Conservation (phyloP, 495 filamentous ascomycete species). For the Astrothelium subdiscretum region DNA sequence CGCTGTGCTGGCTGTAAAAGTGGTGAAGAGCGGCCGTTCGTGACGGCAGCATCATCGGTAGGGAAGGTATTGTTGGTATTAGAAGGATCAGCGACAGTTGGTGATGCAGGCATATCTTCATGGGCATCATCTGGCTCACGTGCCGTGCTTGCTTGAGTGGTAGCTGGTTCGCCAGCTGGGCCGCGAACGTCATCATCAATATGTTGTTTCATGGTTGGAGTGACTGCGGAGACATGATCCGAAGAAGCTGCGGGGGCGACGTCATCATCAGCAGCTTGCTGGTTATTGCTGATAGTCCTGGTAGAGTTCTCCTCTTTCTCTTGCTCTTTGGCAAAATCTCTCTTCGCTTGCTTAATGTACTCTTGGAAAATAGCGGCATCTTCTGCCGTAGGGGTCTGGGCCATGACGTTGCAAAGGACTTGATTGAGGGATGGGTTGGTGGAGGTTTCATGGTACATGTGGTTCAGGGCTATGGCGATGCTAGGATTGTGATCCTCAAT, state of each 20-base stretch:
- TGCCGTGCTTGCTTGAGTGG: background rate
- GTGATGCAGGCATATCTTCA: background rate
- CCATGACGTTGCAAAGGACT: slow-evolving; percentile 20
- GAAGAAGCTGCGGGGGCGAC: background rate
- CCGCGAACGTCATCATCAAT: too few species aligned
- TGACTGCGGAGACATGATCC: too few species aligned
- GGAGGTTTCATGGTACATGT: slow-evolving; percentile 16
- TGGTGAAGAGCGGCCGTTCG: background rate
- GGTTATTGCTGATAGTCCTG: background rate
- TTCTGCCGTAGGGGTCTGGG: slow-evolving; percentile 14
- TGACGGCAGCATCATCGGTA: background rate
- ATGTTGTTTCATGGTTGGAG: too few species aligned
- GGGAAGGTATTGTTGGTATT: background rate
- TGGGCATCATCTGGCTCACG: background rate
- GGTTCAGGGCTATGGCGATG: slow-evolving; percentile 19
- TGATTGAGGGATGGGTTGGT: slow-evolving; percentile 10
- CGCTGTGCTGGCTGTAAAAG: background rate
- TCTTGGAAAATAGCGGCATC: slow-evolving; percentile 16
- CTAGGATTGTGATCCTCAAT: slow-evolving; percentile 10
- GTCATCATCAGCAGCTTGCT: background rate
- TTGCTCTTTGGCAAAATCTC: slow-evolving; percentile 13
- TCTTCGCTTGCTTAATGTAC: slow-evolving; percentile 20
- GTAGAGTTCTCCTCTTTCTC: background rate
- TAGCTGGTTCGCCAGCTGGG: too few species aligned
- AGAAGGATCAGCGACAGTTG: background rate